Base-by-base conservation (phyloP, 257 asterid genomes). In the Misopates orontium region DNA sequence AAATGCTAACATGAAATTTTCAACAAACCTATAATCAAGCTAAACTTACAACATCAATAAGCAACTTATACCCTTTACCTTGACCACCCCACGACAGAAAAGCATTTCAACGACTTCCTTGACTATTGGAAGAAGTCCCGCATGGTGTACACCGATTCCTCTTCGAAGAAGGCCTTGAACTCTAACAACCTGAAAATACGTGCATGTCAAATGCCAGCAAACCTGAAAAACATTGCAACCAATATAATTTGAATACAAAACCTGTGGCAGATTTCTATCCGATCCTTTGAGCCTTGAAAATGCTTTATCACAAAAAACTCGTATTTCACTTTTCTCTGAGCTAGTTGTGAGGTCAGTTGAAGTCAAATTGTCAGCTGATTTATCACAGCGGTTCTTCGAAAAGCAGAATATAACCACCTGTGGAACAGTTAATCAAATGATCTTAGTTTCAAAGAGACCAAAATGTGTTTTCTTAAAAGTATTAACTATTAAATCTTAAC, bases 91-190 rank as follows among this genome's bases (percentile, higher is more conserved):
- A 71, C 97, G 97, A 71, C 99, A 94, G 73, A 94, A 94, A 75
- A 94, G 97, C 99, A 94, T 94, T 82, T 94, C 99, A 57, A 94
- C 96, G 55, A 94, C 99, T 90, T 94, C 99, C 82, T 90, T 94
- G 48, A 94, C 96, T 72, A 94, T 94, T 60, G 99, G 99, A 75
- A 94, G 97, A 66, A 94, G 71, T 61, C 99, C 99, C 28, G 99
- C 96, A 83, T 94, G 99, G 79, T 94, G 99, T 56, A 94, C 95
- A 21, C 96, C 99, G 71, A 94, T 88, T 60, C 99, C 99, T 70
- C 96, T 82, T 75, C 73, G 86, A 32, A 94, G 95, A 78, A 94
- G 97, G 70, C 83, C 78, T 85, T 87, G 96, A 83, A 94, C 91
- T 82, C 97, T 84, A 75, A 90, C 91, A 70, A 94, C 87, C 99